Evolutionary conservation across 2,329 filamentous ascomycete genomes (phyloP), one percentile per base, ranked within the genome.

Genomic region (Fusarium floridanum): DNA sequence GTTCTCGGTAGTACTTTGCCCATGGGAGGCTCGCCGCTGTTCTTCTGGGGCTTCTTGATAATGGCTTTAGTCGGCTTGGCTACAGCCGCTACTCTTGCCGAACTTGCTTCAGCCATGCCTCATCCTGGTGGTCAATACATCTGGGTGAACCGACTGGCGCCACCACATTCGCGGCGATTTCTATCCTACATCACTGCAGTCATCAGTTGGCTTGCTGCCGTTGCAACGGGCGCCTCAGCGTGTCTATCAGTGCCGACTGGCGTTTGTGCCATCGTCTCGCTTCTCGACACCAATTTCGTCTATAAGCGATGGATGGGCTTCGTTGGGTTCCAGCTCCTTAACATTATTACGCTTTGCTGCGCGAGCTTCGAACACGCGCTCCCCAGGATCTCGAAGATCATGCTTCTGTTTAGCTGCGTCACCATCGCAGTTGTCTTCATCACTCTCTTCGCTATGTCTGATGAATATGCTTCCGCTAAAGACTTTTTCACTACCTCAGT

Each of bases 111-210:
- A 0, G 76, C 77, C 20, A 78, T 77, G 74, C 79, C 79, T 2
- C 76, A 80, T 37, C 71, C 78, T n/a, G 79, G 78, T 2, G 79
- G 78, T 7, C 79, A 80, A 70, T 79, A 80, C 56, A 67, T 77
- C 67, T 80, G 79, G 78, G 74, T 74, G 12, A 67, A 70, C 56
- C 62, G 67, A 8, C 72, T 79, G 16, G 78, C 78, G 0, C 70
- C 78, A 2, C 60, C 50, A 2, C 41, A 56, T 4, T 67, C 53
- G 22, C 67, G 71, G 1, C 65, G 78, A 0, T 67, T 73, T 55
- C 65, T 77, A 11, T 79, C 78, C 0, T 80, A 79, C 66, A 34
- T 59, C 11, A 79, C 77, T 1, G 76, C 78, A 17, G 55, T 79
- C 3, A 64, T 77, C n/a, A 78, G 78, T 65, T 80, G 78, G 79